Evolutionary conservation across 176 grass and related monocot species (phyloP), one percentile per base, ranked within the genome.

Genomic region (Areca catechu): DNA sequence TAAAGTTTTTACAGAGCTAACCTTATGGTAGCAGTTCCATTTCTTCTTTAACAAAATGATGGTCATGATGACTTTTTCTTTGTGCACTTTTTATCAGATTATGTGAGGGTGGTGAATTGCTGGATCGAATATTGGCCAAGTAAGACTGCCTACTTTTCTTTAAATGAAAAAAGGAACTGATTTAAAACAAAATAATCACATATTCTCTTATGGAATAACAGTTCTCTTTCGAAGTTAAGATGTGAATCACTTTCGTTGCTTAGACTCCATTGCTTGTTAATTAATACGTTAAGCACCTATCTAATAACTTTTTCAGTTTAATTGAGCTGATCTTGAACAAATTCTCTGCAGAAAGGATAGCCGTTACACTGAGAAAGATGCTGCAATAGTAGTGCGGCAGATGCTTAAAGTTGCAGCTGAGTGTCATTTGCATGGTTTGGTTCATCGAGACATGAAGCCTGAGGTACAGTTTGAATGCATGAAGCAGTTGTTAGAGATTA

Each of bases 361-460:
- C 51, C 91, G 80, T 62, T 96, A 96, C 72, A 83, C 79, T 19
- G 91, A 96, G 74, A 96, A 90, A 75, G 91, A 96, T 77, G 86
- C 91, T 61, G 91, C 91, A 54, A 78, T 96, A 57, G 52, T 96
- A 76, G 91, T 90, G 20, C 67, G 86, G 30, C 91, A 96, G 76
- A 96, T 96, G 91, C 86, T 96, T 63, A 90, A 96, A 77, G 91
- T 96, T 78, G 91, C 91, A 63, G 91, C 91, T 71, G 74, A 96
- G 77, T 96, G 91, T 57, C 91, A 96, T 63, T 76, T 96, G 63
- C 86, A 84, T 74, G 91, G 91, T 81, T 86, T 96, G 56, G 91
- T 96, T 68, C 91, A 96, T 79, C 83, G 91, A 48, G 86, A 96
- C 60, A 96, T 96, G 91, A 96, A 96, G 79, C 91, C 91, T 19